Percentiles rank a stretch among this genome's conserved stretches.
These are phyloP conservation scores for Salix dunnii DNA, from an alignment of 345 rosid genomes.

Conservation along the genomic window DNA sequence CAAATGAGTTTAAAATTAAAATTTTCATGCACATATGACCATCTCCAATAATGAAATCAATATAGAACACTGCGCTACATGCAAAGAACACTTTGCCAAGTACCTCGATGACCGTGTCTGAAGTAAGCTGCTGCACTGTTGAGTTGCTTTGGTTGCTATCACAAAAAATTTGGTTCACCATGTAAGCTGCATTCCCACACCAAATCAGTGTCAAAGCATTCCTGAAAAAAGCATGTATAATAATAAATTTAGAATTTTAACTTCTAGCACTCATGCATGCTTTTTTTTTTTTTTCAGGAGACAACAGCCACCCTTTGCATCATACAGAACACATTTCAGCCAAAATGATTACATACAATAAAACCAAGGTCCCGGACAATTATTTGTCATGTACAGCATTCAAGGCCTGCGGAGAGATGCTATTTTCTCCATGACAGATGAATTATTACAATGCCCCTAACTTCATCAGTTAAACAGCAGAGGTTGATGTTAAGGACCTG, in stretches of 20 bases:
- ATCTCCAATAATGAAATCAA: constrained; percentile 7
- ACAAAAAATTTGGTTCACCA: constrained; percentile 80
- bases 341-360: not conserved
- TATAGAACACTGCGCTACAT: not conserved
- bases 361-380: not conserved
- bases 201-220: constrained; percentile 39
- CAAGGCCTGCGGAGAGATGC: not conserved
- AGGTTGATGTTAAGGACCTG: not conserved
- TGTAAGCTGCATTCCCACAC: constrained; percentile 75
- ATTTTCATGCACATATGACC: not conserved
- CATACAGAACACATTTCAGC: not conserved
- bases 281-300: not conserved
- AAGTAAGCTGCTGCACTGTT: constrained; percentile 56
- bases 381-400: not conserved
- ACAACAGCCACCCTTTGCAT: not conserved
- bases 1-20: not conserved
- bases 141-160: constrained; percentile 38
- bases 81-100: not conserved
- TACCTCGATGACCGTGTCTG: constrained; percentile 91
- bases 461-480: not conserved
- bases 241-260: constrained; percentile 17
- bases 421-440: not conserved
- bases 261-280: not conserved
- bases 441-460: not conserved
- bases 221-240: constrained; percentile 20